Evolutionary conservation across 306 rosid genomes (phyloP).

Genomic region (Lathyrus sativus): DNA sequence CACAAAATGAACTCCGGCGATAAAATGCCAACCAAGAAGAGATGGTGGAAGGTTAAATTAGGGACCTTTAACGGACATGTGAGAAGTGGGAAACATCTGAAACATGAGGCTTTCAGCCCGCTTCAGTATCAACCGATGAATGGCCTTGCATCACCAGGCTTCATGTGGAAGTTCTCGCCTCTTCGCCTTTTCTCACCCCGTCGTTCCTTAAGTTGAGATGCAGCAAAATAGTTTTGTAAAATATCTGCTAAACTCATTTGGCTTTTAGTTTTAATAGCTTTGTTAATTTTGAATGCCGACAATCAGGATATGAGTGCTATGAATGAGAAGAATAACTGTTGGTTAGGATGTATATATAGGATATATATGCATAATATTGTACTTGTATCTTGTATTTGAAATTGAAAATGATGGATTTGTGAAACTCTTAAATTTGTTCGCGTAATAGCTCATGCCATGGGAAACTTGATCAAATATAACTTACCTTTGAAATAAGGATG

Average conservation of each 20-base stretch:
- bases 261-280: not conserved
- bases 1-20: conserved; percentile 55
- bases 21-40: conserved; percentile 50
- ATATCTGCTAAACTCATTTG: not conserved
- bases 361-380: not conserved
- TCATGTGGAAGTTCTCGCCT: conserved; percentile 73
- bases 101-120: conserved; percentile 47
- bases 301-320: not conserved
- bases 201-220: conserved; percentile 46
- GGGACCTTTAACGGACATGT: conserved; percentile 54
- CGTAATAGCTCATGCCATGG: not conserved
- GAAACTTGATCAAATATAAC: too few species aligned
- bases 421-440: not conserved
- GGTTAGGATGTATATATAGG: not conserved
- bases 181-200: conserved; percentile 76
- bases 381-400: not conserved
- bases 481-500: too few species aligned
- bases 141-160: conserved; percentile 72
- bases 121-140: conserved; percentile 63
- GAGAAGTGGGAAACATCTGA: conserved; percentile 29
- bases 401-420: not conserved
- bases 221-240: not conserved
- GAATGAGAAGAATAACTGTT: not conserved
- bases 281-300: not conserved
- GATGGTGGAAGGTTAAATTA: conserved; percentile 67